These are phyloP conservation scores for Nemania sp. DNA, from an alignment of 2,329 filamentous ascomycete species.

Conservation along the genomic window DNA sequence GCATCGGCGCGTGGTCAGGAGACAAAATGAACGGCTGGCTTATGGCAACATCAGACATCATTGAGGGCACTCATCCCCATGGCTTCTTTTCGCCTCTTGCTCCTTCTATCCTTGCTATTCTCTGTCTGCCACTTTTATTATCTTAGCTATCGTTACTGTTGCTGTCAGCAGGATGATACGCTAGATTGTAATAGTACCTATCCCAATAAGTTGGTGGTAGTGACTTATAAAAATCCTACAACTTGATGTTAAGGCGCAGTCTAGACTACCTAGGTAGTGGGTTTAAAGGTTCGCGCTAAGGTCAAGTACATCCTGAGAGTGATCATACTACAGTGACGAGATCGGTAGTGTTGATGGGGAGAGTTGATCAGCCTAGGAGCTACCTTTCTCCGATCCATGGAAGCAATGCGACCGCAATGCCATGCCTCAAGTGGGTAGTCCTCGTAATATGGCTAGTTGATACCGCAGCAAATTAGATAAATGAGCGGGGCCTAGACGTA, in stretches of 20 bases:
- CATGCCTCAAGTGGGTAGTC: conserved; percentile 6
- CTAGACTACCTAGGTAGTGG: too few relatives aligned
- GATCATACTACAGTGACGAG: background rate
- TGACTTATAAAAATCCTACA: conserved; percentile 13
- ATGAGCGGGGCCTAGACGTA: background rate
- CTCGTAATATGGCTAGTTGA: background rate
- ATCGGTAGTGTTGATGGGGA: conserved; percentile 1
- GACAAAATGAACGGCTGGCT: conserved; percentile 36
- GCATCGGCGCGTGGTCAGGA: conserved; percentile 46
- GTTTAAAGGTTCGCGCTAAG: background rate
- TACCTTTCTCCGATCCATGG: background rate
- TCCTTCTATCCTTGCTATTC: background rate
- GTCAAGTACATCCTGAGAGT: background rate
- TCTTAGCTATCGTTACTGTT: background rate
- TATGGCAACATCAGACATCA: conserved; percentile 16
- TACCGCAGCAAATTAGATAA: background rate
- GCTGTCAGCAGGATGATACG: background rate
- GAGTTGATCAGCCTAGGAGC: background rate
- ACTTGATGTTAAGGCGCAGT: background rate
- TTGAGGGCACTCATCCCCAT: background rate
- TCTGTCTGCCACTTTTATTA: background rate
- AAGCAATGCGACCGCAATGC: background rate
- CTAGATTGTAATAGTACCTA: background rate
- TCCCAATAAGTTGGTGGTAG: background rate
- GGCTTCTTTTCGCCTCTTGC: background rate